phyloP scores from a whole-genome alignment of 1,284 basidiomycete species.

The Sanghuangporus weigelae region DNA sequence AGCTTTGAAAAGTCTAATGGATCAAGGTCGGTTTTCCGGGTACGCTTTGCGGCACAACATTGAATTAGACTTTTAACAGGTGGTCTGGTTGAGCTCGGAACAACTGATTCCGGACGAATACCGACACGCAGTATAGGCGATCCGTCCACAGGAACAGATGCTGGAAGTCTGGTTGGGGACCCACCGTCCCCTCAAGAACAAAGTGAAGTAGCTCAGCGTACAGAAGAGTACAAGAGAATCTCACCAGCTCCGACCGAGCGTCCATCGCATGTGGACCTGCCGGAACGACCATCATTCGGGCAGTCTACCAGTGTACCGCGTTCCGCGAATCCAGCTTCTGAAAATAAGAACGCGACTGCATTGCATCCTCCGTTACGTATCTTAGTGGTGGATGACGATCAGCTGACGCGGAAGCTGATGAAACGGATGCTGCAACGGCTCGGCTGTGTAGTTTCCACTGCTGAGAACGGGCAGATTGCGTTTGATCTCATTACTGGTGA shows the following conservation, averaged over 20 bases:
- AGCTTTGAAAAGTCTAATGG: constrained; percentile 62
- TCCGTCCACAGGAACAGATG: constrained; percentile 40
- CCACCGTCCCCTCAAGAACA: constrained; percentile 12
- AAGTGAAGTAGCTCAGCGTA: background rate
- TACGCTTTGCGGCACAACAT: background rate
- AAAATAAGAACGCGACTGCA: background rate
- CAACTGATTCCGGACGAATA: constrained; percentile 36
- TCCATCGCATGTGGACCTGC: constrained; percentile 18
- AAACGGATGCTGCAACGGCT: constrained; percentile 72
- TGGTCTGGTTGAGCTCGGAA: constrained; percentile 55
- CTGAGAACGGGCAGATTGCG: constrained; percentile 79
- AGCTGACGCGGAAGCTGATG: constrained; percentile 80
- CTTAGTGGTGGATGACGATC: constrained; percentile 76
- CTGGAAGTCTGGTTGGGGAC: constrained; percentile 11
- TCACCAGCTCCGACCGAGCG: constrained; percentile 1
- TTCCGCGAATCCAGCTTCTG: constrained; percentile 6
- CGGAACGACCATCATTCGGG: constrained; percentile 14
- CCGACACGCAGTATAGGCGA: constrained; percentile 44
- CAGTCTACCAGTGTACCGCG: background rate
- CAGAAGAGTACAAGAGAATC: background rate
- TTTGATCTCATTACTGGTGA: constrained; percentile 34
- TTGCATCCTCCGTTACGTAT: constrained; percentile 49
- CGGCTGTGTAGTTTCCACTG: constrained; percentile 72
- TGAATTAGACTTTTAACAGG: constrained; percentile 31
- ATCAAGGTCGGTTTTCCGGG: constrained; percentile 47